These are phyloP conservation scores for Aspergillus panamensis DNA, from an alignment of 495 filamentous ascomycete genomes.

Conservation along the genomic window DNA sequence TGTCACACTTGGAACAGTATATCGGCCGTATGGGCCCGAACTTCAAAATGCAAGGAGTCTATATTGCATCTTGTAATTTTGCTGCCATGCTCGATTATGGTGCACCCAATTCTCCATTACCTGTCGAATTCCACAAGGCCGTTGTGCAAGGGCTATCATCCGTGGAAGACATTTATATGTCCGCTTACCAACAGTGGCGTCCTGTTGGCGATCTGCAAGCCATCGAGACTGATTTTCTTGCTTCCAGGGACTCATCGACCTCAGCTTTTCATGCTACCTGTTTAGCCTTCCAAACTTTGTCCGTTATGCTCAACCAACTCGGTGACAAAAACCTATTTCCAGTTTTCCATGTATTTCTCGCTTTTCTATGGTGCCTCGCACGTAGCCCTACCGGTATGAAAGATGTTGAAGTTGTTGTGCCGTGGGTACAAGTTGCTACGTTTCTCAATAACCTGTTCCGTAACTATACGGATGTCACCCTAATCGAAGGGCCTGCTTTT, in stretches of 20 bases:
- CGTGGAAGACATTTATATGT: constrained; percentile 24
- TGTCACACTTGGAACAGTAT: constrained; percentile 52
- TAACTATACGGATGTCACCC: constrained; percentile 37
- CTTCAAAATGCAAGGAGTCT: constrained; percentile 63
- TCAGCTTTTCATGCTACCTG: constrained; percentile 35
- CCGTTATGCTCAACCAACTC: constrained; percentile 54
- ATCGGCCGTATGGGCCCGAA: constrained; percentile 54
- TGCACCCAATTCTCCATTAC: constrained; percentile 45
- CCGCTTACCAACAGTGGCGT: constrained; percentile 22
- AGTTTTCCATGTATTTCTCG: constrained; percentile 63
- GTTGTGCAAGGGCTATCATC: constrained; percentile 34
- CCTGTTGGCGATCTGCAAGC: constrained; percentile 10
- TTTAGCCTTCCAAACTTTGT: constrained; percentile 46
- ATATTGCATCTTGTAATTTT: constrained; percentile 50
- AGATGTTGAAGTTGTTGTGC: constrained; percentile 54
- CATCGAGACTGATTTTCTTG: constrained; percentile 17
- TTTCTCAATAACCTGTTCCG: constrained; percentile 64
- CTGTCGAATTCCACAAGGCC: constrained; percentile 37
- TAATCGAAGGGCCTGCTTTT: constrained; percentile 51
- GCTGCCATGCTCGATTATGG: constrained; percentile 59
- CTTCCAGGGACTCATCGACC: constrained; percentile 14
- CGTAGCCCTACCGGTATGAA: constrained; percentile 49
- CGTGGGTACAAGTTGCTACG: constrained; percentile 60
- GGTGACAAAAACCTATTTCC: constrained; percentile 64
- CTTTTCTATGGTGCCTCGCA: constrained; percentile 62